Conservation (phyloP, 78 protist species). For the Tieghemostelium lacteum region DNA sequence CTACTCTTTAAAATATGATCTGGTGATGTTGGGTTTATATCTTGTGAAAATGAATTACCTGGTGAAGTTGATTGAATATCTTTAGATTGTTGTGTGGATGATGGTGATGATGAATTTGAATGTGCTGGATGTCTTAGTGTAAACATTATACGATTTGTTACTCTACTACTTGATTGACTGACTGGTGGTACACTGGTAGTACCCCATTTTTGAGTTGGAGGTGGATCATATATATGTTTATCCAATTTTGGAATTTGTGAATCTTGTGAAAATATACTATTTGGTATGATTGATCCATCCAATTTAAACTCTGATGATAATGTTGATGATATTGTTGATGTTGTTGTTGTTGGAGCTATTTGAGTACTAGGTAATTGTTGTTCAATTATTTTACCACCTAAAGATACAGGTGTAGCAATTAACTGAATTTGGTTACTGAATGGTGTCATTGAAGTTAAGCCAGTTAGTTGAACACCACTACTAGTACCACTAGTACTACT, state of each 20-base stretch:
- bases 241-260: constrained; percentile 23
- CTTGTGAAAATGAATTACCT: not conserved
- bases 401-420: not conserved
- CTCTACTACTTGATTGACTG: constrained; percentile 15
- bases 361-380: no score
- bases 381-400: constrained; percentile 10
- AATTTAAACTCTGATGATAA: not conserved
- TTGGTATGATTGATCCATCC: constrained; percentile 4
- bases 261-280: not conserved
- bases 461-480: not conserved
- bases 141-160: constrained; percentile 72
- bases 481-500: not conserved
- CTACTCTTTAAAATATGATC: not conserved
- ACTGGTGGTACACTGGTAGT: constrained; percentile 2
- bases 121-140: constrained; percentile 67
- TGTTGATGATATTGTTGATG: not conserved
- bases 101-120: not conserved
- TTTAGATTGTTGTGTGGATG: no score
- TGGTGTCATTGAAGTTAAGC: not conserved
- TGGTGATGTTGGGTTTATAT: not conserved
- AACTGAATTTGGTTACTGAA: not conserved
- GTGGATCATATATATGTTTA: constrained; percentile 73
- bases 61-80: not conserved
- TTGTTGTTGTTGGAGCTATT: not conserved
- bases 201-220: constrained; percentile 54